Conservation (phyloP, 2,329 filamentous ascomycete genomes). For the Xylariaceae sp. region DNA sequence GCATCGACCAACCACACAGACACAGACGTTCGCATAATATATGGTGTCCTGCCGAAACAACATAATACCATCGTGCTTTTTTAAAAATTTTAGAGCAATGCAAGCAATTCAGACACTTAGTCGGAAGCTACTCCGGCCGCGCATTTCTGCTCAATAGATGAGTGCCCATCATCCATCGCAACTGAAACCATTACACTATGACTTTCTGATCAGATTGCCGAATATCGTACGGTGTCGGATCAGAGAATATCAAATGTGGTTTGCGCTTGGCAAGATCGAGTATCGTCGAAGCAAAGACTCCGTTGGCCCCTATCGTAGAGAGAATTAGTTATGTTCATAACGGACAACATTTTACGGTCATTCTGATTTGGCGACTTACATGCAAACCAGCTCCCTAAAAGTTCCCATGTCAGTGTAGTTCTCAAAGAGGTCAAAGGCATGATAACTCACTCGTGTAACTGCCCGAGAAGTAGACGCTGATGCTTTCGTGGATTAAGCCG, state of each 20-base stretch:
- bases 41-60: no score
- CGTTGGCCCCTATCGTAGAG: constrained; percentile 67
- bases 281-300: constrained; percentile 89
- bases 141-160: neutral
- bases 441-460: constrained; percentile 65
- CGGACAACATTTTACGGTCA: neutral
- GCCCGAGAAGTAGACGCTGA: constrained; percentile 65
- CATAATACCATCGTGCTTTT: no score
- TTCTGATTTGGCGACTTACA: constrained; percentile 41
- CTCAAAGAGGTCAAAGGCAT: neutral
- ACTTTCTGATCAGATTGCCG: constrained; percentile 1
- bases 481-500: constrained; percentile 85
- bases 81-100: no score
- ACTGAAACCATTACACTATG: neutral
- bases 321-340: constrained; percentile 15
- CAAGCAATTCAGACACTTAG: no score
- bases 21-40: no score
- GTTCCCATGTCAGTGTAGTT: constrained; percentile 12
- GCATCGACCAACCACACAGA: no score
- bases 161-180: constrained; percentile 2
- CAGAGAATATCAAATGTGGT: constrained; percentile 77
- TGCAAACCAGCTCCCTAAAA: constrained; percentile 77
- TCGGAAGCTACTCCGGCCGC: no score
- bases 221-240: constrained; percentile 55
- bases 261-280: constrained; percentile 84